Base-by-base conservation (phyloP, 441 rosid genomes). In the Hypseocharis bilobata region DNA sequence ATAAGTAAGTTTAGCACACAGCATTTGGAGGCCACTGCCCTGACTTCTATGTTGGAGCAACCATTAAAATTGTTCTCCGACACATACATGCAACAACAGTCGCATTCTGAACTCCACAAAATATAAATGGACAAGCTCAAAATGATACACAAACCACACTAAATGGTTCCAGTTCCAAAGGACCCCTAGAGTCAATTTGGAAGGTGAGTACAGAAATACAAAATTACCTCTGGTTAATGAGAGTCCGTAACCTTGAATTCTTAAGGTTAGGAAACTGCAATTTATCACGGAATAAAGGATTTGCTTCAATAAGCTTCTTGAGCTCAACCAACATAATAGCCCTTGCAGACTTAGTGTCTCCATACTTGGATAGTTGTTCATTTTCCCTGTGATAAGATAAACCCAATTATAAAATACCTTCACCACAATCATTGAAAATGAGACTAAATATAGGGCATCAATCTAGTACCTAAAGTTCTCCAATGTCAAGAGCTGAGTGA, bases 241-340 rank as follows among this genome's bases (percentile, higher is more conserved):
- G 82, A 0, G 89, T 86, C 59, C 91, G 83, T 67, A 88, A 57
- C 77, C 96, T 88, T 28, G 92, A 85, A 69, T 76, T 86, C 77
- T 86, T 86, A 74, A 88, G 75, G 17, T 83, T 74, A 60, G 96
- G 96, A 73, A 88, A 84, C 70, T 85, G 96, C 77, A 86, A 84
- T 76, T 86, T 88, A 68, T 88, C 92, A 0, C 96, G 96, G 72
- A 88, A 88, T 69, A 86, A 78, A 17, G 92, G 96, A 60, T 88
- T 88, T 34, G 92, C 96, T 80, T 88, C 96, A 58, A 88, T 85
- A 72, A 88, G 76, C 72, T 86, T 88, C 67, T 86, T 88, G 62
- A 88, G 78, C 72, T 88, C 92, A 26, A 74, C 81, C 56, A 88
- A 84, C 96, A 88, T 88, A 71, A 88, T 84, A 66, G 76, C 72